Base-by-base conservation (phyloP, 805 yeast genomes). In the Suhomyces faveliae region DNA sequence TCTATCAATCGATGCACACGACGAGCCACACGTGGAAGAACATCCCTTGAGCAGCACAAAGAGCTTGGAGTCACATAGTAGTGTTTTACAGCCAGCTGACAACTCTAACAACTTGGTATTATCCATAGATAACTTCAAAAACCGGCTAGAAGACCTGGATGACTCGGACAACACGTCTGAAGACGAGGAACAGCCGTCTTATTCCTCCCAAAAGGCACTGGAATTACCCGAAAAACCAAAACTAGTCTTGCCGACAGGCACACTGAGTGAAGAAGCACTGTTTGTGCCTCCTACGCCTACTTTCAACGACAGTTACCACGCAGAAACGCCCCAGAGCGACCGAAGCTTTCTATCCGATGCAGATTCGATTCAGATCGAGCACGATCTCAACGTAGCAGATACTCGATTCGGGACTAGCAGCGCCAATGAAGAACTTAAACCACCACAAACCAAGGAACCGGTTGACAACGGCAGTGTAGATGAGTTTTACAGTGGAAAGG, bases 361-460 rank as follows among this genome's bases (percentile, higher is more conserved):
- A 5, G 74, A 70, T 50, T 69, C 74, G 12, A 70, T 71, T 20
- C 77, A 71, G 47, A 40, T 60, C 23, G 77, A 72, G 49, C 74
- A 74, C 2, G 51, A 51, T 20, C 56, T 71, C 48, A 56, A 64
- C 35, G 52, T 71, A 12, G 56, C 42, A 15, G 50, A 39, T 9
- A 30, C 6, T 3, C 8, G 46, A 19, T 43, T 43, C 17, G 35
- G 35, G 1, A 12, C 21, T 5, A 10, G 37, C 13, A 33, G 20
- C 15, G n/a, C 39, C 17, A 29, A 10, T 7, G 10, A 5, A 24
- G 30, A 12, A 8, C n/a, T 13, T 5, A 24, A 7, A 19, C 21
- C 21, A 4, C 4, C 5, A 15, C 5, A 12, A 27, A 19, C 23
- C 23, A 25, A 11, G 33, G 33, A 5, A 13, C 6, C 42, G 12